Base-by-base conservation (phyloP, 169 alveolate species). In the Plasmodium gallinaceum region DNA sequence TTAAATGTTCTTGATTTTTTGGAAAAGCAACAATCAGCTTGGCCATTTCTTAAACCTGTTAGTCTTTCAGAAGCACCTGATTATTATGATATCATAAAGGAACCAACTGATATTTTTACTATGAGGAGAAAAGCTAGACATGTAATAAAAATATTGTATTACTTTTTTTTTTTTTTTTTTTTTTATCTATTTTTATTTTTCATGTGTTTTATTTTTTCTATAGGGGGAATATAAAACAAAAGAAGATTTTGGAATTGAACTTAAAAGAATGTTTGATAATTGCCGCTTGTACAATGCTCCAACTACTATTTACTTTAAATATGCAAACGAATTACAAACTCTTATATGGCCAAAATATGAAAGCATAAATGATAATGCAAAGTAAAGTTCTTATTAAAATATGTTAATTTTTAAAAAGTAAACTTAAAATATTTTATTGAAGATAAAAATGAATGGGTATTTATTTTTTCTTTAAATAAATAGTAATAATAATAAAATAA, bases 41-140 rank as follows among this genome's bases (percentile, higher is more conserved):
- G 99, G 99, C 99, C 99, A 2, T 98, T 98, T 92, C 87, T 96
- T 66, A 97, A 98, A 74, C 99, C 99, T 2, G 99, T 98, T 8
- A 95, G 98, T 48, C 94, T 92, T 39, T 96, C 97, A 6, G 98
- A 97, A 74, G 99, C 99, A 0, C 99, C 99, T 0, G 99, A 98
- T 92, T 98, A 98, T 93, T 98, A 98, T 92, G 98, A 98, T 60
- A 97, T 97, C 26, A 98, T 98, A 32, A 97, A 95, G 51, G 97
- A 97, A 52, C 99, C 99, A 0, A 97, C 98, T 46, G 99, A 98
- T 88, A 95, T 98, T 45, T 93, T 96, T 43, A 97, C 99, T n/a
- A 96, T 98, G 97, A 88, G 94, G 75, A 93, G 94, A 68, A 95
- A 95, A 90, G 97, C 97, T 65, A 93, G 95, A 74, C 89, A 94